phyloP scores from a whole-genome alignment of 2,329 filamentous ascomycete genomes.

The Beauveria rudraprayagi region DNA sequence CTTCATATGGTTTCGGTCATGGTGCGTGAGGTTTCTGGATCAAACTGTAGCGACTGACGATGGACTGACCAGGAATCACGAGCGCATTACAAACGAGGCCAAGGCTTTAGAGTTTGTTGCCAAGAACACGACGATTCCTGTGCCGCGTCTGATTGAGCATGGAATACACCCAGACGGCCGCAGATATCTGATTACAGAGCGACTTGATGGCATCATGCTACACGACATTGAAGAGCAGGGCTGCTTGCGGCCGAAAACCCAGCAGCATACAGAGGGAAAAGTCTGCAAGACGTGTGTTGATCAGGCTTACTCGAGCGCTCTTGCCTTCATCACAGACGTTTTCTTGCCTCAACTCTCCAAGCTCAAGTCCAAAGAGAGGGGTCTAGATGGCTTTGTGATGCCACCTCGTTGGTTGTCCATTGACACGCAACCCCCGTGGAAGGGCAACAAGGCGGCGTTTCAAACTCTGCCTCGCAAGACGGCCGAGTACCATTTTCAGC shows the following conservation, averaged over 20 bases:
- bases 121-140: slow-evolving; percentile 12
- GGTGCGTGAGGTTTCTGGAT: neutral
- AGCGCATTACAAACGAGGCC: slow-evolving; percentile 14
- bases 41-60: no score
- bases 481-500: slow-evolving; percentile 13
- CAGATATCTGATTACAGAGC: slow-evolving; percentile 11
- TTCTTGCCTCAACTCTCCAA: slow-evolving; percentile 12
- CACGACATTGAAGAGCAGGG: neutral
- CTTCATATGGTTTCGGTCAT: slow-evolving; percentile 7
- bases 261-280: neutral
- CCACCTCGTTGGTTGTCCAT: slow-evolving; percentile 12
- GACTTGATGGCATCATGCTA: slow-evolving; percentile 3
- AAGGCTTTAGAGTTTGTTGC: slow-evolving; percentile 9
- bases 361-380: slow-evolving; percentile 7
- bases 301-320: slow-evolving; percentile 9
- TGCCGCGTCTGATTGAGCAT: slow-evolving; percentile 10
- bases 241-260: neutral
- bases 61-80: slow-evolving; percentile 7
- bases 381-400: slow-evolving; percentile 15
- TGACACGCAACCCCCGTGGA: slow-evolving; percentile 5
- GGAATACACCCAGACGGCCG: slow-evolving; percentile 11
- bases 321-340: slow-evolving; percentile 6
- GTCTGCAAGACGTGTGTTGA: slow-evolving; percentile 8
- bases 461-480: slow-evolving; percentile 5
- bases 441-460: slow-evolving; percentile 4